phyloP scores from a whole-genome alignment of 345 rosid species.

The Aquilaria malaccensis region DNA sequence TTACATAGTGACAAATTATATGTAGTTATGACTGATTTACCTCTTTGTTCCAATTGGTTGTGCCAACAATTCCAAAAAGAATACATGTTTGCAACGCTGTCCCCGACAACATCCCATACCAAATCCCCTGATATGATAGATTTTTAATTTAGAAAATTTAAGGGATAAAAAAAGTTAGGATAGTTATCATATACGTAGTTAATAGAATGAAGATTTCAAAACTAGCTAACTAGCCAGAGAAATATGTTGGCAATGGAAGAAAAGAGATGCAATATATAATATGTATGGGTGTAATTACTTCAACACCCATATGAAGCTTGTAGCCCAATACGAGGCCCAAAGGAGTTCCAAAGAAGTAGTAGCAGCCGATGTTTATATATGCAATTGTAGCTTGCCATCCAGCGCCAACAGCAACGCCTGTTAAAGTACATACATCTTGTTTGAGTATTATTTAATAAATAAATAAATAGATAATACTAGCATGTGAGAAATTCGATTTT shows the following conservation, averaged over 20 bases:
- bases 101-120: slow-evolving; percentile 64
- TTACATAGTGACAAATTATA: neutral
- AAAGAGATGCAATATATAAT: neutral
- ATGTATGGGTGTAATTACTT: slow-evolving; percentile 17
- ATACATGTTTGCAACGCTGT: slow-evolving; percentile 44
- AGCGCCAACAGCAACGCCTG: slow-evolving; percentile 66
- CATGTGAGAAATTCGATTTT: no score
- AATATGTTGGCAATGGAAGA: neutral
- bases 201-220: neutral
- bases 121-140: slow-evolving; percentile 41
- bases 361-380: slow-evolving; percentile 67
- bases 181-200: neutral
- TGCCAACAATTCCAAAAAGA: slow-evolving; percentile 43
- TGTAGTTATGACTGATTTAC: slow-evolving; percentile 6
- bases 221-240: neutral
- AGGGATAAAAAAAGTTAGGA: neutral
- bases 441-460: no score
- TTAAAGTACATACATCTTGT: neutral
- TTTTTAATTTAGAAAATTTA: no score
- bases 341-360: slow-evolving; percentile 65
- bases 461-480: no score
- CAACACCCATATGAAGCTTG: slow-evolving; percentile 38
- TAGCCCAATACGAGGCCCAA: slow-evolving; percentile 59
- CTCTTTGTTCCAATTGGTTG: slow-evolving; percentile 63
- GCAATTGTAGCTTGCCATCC: slow-evolving; percentile 85